Conservation (phyloP, 164 flowering plant genomes). For the Buxus sempervirens region DNA sequence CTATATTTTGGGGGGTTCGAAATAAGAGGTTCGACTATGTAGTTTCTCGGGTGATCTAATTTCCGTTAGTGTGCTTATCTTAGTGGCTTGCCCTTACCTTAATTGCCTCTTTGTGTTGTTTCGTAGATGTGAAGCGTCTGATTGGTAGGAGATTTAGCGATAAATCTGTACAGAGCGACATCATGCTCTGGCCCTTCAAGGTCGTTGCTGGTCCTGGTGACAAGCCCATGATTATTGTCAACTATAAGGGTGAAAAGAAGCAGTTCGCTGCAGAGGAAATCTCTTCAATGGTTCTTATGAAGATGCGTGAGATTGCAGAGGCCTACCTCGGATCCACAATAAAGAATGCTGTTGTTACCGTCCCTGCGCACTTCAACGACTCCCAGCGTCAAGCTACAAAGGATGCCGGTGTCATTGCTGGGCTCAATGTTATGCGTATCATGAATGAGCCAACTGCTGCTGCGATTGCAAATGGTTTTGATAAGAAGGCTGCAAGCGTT, state of each 20-base stretch:
- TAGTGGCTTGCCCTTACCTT: background rate
- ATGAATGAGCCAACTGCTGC: slow-evolving; percentile 51
- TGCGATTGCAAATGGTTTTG: slow-evolving; percentile 45
- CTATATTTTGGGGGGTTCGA: too few relatives aligned
- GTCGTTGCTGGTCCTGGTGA: slow-evolving; percentile 44
- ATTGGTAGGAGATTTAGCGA: slow-evolving; percentile 54
- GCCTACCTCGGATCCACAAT: slow-evolving; percentile 29
- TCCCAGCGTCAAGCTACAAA: slow-evolving; percentile 45
- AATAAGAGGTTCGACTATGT: too few relatives aligned
- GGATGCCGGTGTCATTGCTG: slow-evolving; percentile 39
- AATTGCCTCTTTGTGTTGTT: background rate
- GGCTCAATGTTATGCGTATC: slow-evolving; percentile 43
- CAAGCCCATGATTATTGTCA: slow-evolving; percentile 55
- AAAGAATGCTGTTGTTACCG: slow-evolving; percentile 43
- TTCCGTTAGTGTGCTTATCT: background rate
- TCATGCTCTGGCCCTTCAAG: slow-evolving; percentile 61
- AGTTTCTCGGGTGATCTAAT: background rate
- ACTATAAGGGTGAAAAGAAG: slow-evolving; percentile 47
- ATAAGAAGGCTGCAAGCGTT: slow-evolving; percentile 25
- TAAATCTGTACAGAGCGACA: slow-evolving; percentile 44
- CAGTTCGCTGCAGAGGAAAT: slow-evolving; percentile 42
- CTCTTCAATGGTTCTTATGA: slow-evolving; percentile 40
- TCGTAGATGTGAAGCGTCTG: slow-evolving; percentile 53
- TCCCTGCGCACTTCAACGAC: slow-evolving; percentile 46
- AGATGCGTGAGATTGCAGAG: slow-evolving; percentile 48